Conservation (phyloP, 179 eudicot species). For the Sideroxylon spinosum region DNA sequence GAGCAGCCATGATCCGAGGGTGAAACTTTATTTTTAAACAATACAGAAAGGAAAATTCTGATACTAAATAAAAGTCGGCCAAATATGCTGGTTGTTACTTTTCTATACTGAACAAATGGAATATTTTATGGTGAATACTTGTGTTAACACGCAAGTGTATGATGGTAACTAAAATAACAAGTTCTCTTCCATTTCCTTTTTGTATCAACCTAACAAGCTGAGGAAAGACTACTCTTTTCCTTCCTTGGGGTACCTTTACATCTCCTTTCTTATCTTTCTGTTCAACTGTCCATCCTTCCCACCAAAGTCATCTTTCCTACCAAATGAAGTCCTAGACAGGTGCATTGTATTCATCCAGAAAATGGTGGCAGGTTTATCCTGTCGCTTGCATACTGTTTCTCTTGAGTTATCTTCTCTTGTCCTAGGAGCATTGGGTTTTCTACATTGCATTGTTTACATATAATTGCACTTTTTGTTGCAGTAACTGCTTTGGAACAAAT, state of each 20-base stretch:
- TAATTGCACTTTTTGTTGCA: conserved; percentile 28
- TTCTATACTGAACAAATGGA: too few species aligned
- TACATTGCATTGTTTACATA: not conserved
- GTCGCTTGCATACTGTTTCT: conserved; percentile 1
- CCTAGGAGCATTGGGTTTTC: not conserved
- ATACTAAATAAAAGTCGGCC: not conserved
- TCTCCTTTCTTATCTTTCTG: conserved; percentile 1
- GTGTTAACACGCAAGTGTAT: not conserved
- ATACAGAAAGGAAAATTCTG: not conserved
- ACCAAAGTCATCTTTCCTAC: not conserved
- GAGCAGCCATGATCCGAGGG: not conserved
- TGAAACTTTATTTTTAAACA: too few species aligned
- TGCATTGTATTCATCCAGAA: not conserved
- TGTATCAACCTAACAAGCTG: not conserved
- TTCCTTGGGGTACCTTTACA: not conserved
- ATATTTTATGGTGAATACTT: not conserved
- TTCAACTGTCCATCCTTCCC: not conserved
- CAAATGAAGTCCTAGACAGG: not conserved
- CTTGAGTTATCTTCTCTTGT: not conserved
- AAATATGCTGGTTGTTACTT: not conserved
- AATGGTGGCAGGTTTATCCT: conserved; percentile 2
- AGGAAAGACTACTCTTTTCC: conserved; percentile 3
- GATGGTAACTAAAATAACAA: not conserved
- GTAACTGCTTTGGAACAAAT: conserved; percentile 57
- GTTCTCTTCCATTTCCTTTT: not conserved